phyloP scores from a whole-genome alignment of 129 eudicot genomes.

The Oenanthe sinensis region DNA sequence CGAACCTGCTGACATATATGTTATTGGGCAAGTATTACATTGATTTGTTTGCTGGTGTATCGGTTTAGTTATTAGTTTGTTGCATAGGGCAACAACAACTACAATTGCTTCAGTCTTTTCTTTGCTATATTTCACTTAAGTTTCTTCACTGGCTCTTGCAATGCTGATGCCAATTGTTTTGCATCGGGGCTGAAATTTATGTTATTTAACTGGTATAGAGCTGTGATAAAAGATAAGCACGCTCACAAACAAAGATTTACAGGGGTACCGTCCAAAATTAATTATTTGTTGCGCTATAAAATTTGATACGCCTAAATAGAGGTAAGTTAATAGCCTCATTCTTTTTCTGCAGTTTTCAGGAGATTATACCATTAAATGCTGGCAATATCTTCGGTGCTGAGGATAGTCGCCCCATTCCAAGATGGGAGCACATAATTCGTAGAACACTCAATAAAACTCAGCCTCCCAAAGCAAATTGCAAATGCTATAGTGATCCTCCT shows the following conservation, averaged over 20 bases:
- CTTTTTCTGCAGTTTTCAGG: conserved; percentile 64
- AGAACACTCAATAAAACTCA: conserved; percentile 51
- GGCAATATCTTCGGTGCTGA: conserved; percentile 90
- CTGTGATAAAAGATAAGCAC: background rate
- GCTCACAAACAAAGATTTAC: background rate
- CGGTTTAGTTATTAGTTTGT: background rate
- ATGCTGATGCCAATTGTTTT: background rate
- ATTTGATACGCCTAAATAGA: background rate
- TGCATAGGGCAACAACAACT: background rate
- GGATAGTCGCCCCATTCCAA: conserved; percentile 66
- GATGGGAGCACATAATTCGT: conserved; percentile 83
- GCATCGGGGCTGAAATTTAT: background rate
- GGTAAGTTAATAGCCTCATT: background rate
- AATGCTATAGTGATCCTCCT: conserved; percentile 83
- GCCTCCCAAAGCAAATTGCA: conserved; percentile 41
- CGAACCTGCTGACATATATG: conserved; percentile 88
- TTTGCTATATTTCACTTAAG: background rate
- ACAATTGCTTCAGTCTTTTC: background rate
- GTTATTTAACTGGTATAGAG: background rate
- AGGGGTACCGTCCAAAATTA: background rate
- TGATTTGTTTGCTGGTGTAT: background rate
- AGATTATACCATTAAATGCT: conserved; percentile 83
- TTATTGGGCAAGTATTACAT: conserved; percentile 57
- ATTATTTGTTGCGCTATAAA: background rate
- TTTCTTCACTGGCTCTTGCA: background rate